Conservation (phyloP, 1,284 basidiomycete genomes). For the Vanrija sp. region DNA sequence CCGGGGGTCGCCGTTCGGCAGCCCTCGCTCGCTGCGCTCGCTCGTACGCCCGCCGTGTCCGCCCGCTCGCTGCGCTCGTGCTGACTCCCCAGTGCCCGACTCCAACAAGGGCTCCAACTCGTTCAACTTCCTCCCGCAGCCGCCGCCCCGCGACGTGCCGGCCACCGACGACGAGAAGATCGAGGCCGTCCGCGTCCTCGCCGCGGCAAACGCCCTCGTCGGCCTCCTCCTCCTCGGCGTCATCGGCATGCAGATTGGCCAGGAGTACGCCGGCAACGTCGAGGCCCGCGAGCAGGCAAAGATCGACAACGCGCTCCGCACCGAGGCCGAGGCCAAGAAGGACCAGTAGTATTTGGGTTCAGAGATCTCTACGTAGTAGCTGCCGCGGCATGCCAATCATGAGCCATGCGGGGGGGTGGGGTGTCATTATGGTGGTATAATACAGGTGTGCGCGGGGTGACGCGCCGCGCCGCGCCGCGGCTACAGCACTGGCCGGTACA, state of each 20-base stretch:
- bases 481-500: slow-evolving; percentile 53
- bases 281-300: slow-evolving; percentile 61
- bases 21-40: not conserved
- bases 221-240: slow-evolving; percentile 57
- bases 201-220: slow-evolving; percentile 79
- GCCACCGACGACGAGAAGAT: slow-evolving; percentile 63
- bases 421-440: too few species aligned
- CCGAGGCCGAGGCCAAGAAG: slow-evolving; percentile 33
- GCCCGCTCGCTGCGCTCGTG: not conserved
- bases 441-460: too few species aligned
- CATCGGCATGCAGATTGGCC: slow-evolving; percentile 63
- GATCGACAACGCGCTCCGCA: slow-evolving; percentile 43
- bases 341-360: slow-evolving; percentile 18
- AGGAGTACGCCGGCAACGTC: slow-evolving; percentile 71
- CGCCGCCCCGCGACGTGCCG: slow-evolving; percentile 54
- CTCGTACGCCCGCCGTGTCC: not conserved
- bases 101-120: slow-evolving; percentile 29
- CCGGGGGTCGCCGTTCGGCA: not conserved
- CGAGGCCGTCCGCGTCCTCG: slow-evolving; percentile 71
- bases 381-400: too few species aligned
- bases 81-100: slow-evolving; percentile 31
- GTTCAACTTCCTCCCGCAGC: slow-evolving; percentile 43
- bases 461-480: too few species aligned
- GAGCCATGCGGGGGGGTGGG: too few species aligned
- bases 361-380: not conserved